Base-by-base conservation (phyloP, 371 early-diverging fungal species). In the Zopfochytrium polystomum region DNA sequence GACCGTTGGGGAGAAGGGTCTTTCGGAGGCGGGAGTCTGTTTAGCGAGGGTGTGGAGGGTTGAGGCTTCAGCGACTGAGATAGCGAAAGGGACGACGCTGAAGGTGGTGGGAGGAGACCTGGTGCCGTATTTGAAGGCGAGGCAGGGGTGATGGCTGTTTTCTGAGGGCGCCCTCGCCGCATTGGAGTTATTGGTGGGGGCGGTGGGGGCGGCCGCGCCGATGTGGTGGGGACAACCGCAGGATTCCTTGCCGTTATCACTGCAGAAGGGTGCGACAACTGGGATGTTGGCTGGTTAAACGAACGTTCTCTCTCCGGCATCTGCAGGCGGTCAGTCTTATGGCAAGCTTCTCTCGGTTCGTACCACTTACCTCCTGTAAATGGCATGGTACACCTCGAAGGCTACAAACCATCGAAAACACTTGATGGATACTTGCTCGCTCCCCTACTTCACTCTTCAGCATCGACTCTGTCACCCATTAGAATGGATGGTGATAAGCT, bases 371-470 rank as follows among this genome's bases (percentile, higher is more conserved):
- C 35, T 65, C 71, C 3, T 23, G 5, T 31, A 77, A 54, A 7
- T 38, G 29, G 59, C 90, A 91, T 2, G 82, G 78, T 1, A 85
- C 72, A 5, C 84, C 82, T 45, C 88, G 76, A 59, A 92, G 54
- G 0, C 75, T 62, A 55, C 88, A 90, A 1, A 90, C 85, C 18
- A 73, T 62, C 11, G 74, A 70, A 58, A 84, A 80, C 20, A 90
- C 82, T 65, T 90, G 87, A 65, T 86, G 90, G 23, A 95, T 88
- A 55, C 84, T 87, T 15, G 87, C 86, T 38, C 95, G 78, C 18
- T 78, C 68, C 23, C 68, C 66, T 20, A 89, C 88, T 60, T 92
- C 87, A 34, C 86, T 90, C 50, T 83, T 79, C 44, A 95, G 77
- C 76, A 91, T 81, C 66, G 76, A 80, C 62, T 81, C 80, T 61